Evolutionary conservation across 371 early-diverging fungal genomes (phyloP), one percentile per base, ranked within the genome.

Genomic region (Mucor irregularis): DNA sequence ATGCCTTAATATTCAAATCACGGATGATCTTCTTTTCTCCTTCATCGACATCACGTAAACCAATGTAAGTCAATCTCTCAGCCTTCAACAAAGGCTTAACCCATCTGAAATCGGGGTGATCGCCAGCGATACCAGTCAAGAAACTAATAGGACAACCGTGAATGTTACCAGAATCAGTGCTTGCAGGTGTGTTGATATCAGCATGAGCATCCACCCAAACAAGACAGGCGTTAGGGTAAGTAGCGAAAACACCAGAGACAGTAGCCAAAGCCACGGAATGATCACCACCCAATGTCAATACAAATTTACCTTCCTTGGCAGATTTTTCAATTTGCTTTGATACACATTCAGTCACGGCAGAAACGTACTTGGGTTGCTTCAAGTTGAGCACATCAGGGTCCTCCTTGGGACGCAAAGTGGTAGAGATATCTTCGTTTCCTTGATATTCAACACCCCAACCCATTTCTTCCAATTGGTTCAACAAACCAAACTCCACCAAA

Each of bases 151-250:
- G 97, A 74, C 95, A 95, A 7, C 98, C 98, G 63, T 98, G 98
- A 38, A 98, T 83, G 73, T 98, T 97, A 25, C 98, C 98, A 14
- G 93, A 88, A 28, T 80, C 81, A 7, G 96, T 93, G 21, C 88
- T 80, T 30, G 78, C 86, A n/a, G 93, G 92, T 17, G 97, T 95
- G 80, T 98, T 98, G 80, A 97, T 96, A 73, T 96, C 93, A 44
- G 95, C 92, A 65, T 98, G 97, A 17, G 97, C 97, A 69, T 98
- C 97, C 8, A 98, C 88, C 98, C 97, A 98, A 53, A 98, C 83
- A 55, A 98, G 86, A 55, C 95, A 92, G 29, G 97, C 82, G 53
- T 96, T 84, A 54, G 84, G 82, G 74, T 96, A 82, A 19, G 89
- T 91, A 9, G 82, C 66, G 24, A 92, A 75, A 6, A 88, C 83